Base-by-base conservation (phyloP, 139 green algal genomes). In the Penium margaritaceum region DNA sequence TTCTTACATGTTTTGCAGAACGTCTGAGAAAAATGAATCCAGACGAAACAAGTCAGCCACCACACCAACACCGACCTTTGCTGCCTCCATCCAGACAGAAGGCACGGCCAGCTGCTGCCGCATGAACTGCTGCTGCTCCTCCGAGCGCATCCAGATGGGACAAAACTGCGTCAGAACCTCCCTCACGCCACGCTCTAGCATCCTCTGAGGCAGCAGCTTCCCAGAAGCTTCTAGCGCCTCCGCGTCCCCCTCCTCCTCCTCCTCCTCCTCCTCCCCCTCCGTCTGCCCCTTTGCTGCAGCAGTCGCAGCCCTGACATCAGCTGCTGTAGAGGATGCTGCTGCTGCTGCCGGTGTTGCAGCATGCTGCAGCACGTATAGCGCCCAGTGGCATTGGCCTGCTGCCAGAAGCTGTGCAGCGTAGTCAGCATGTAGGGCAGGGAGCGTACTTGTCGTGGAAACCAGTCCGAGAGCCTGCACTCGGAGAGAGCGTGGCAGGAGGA, bases 401-500 rank as follows among this genome's bases (percentile, higher is more conserved):
- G 51, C 51, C 19, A 60, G 51, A n/a, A 60, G n/a, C 51, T 60
- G 51, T 24, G 51, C 51, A n/a, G 30, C 51, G 51, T 60, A 60
- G 51, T 60, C 51, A n/a, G 30, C 30, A 24, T 60, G 51, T 24
- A 60, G 24, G 30, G 15, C 17, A 33, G 51, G 51, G 24, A 60
- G 51, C 51, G 30, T n/a, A n/a, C n/a, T n/a, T n/a, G n/a, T n/a
- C n/a, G n/a, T n/a, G n/a, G n/a, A n/a, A n/a, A n/a, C n/a, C n/a
- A n/a, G n/a, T n/a, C n/a, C n/a, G n/a, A n/a, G n/a, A n/a, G n/a
- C n/a, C n/a, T n/a, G n/a, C n/a, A n/a, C n/a, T n/a, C n/a, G n/a
- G n/a, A n/a, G n/a, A n/a, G n/a, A n/a, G n/a, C n/a, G n/a, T n/a
- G n/a, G n/a, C n/a, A n/a, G n/a, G n/a, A n/a, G n/a, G n/a, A n/a